These are phyloP conservation scores for Nidula microcarpa DNA, from an alignment of 768 basidiomycete species.

Conservation along the genomic window DNA sequence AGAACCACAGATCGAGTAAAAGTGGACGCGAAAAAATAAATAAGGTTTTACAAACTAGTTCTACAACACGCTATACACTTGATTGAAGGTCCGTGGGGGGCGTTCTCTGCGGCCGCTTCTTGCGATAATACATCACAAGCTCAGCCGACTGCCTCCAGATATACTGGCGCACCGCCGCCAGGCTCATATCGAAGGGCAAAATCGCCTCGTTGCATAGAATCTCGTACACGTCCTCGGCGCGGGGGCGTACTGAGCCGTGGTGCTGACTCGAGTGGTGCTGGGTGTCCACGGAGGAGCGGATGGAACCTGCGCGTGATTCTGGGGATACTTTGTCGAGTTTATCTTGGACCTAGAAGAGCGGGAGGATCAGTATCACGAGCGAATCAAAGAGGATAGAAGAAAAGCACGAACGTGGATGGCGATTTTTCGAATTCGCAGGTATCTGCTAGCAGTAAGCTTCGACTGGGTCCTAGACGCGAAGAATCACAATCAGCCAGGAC, in stretches of 20 bases:
- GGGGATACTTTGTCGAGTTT: conserved; percentile 62
- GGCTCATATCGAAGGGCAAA: conserved; percentile 82
- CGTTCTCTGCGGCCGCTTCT: conserved; percentile 18
- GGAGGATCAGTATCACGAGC: no score
- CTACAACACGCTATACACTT: no score
- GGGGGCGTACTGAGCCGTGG: conserved; percentile 13
- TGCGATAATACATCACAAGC: conserved; percentile 74
- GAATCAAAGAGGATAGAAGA: neutral
- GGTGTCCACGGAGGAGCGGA: conserved; percentile 36
- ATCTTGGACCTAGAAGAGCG: conserved; percentile 49
- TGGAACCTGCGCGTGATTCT: conserved; percentile 22
- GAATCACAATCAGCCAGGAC: neutral
- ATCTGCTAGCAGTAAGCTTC: conserved; percentile 85
- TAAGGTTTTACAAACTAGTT: no score
- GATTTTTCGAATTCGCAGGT: conserved; percentile 83
- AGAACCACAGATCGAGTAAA: no score
- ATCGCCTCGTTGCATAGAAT: conserved; percentile 85
- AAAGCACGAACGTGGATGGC: conserved; percentile 63
- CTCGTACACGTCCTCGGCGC: conserved; percentile 75
- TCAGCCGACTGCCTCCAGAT: conserved; percentile 79
- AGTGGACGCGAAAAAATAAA: no score
- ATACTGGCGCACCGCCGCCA: conserved; percentile 88
- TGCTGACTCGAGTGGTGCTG: conserved; percentile 9
- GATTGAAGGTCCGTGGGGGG: no score
- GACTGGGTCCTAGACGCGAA: conserved; percentile 48